Conservation (phyloP, 805 yeast genomes). For the Saccharomycopsis sp. region DNA sequence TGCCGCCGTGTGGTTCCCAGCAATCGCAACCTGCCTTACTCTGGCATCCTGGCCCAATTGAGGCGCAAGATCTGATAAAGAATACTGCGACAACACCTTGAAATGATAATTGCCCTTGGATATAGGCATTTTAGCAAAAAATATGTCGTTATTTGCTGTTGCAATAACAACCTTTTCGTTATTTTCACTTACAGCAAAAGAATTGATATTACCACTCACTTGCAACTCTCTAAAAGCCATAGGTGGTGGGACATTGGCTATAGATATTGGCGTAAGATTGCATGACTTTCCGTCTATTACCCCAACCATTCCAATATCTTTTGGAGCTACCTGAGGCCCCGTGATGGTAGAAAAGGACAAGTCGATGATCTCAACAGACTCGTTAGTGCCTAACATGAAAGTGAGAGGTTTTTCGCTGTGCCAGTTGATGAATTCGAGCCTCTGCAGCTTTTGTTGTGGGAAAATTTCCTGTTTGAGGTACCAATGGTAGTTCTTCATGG, state of each 20-base stretch:
- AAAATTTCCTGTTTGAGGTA: conserved; percentile 72
- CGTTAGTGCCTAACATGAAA: conserved; percentile 54
- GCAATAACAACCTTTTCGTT: conserved; percentile 52
- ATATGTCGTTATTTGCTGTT: conserved; percentile 1
- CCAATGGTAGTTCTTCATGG: conserved; percentile 92
- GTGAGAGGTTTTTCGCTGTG: conserved; percentile 86
- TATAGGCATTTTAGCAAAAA: conserved; percentile 11
- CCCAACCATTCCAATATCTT: conserved; percentile 69
- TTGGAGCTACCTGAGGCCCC: conserved; percentile 65
- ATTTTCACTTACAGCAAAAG: conserved; percentile 55
- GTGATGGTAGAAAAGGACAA: conserved; percentile 53
- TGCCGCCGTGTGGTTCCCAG: conserved; percentile 46
- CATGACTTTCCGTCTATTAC: conserved; percentile 74
- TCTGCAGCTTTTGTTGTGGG: conserved; percentile 26
- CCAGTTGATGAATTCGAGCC: conserved; percentile 52
- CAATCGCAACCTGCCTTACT: conserved; percentile 59
- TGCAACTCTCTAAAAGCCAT: conserved; percentile 64
- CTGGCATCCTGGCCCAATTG: conserved; percentile 19
- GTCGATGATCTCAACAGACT: conserved; percentile 54
- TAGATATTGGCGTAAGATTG: conserved; percentile 71
- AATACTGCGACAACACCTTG: not conserved
- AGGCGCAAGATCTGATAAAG: conserved; percentile 1
- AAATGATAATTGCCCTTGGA: conserved; percentile 6
- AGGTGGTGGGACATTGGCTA: conserved; percentile 95
- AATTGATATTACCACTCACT: conserved; percentile 47